Percentiles rank a stretch among this genome's conserved stretches.
phyloP scores from a whole-genome alignment of 345 rosid genomes.

The Ceriops decandra region DNA sequence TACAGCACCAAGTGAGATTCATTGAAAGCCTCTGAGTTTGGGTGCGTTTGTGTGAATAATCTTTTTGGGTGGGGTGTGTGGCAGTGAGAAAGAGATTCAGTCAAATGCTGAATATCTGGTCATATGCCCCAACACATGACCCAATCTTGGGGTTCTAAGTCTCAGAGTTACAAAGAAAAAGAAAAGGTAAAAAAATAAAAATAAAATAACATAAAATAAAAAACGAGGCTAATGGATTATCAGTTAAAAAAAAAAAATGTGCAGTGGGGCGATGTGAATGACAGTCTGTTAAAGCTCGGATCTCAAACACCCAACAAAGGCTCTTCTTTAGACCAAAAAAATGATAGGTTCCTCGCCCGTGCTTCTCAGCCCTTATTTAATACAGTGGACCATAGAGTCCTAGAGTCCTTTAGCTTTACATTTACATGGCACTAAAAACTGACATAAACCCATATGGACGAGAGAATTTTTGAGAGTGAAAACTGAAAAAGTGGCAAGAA shows the following conservation, averaged over 20 bases:
- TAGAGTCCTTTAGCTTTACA: not conserved
- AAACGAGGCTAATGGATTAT: constrained; percentile 22
- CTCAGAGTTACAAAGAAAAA: constrained; percentile 12
- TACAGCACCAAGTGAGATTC: not conserved
- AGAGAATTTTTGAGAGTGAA: constrained; percentile 13
- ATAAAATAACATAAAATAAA: constrained; percentile 7
- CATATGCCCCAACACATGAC: constrained; percentile 24
- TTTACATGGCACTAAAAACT: constrained; percentile 11
- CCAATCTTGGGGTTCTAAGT: constrained; percentile 28
- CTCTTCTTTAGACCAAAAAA: constrained; percentile 30
- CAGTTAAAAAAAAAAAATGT: too few relatives aligned
- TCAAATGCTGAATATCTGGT: constrained; percentile 25
- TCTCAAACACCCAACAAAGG: constrained; percentile 36
- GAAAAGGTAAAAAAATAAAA: too few relatives aligned
- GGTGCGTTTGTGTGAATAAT: not conserved
- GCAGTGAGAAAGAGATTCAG: constrained; percentile 16
- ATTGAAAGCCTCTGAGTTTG: not conserved
- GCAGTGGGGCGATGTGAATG: constrained; percentile 15
- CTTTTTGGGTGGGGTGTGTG: not conserved
- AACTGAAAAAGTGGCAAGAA: constrained; percentile 25
- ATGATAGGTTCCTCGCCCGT: constrained; percentile 15
- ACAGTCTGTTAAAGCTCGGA: constrained; percentile 50
- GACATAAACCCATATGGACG: constrained; percentile 6
- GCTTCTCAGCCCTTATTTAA: constrained; percentile 6
- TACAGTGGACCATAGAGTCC: not conserved